Conservation (phyloP, 2,329 filamentous ascomycete genomes). For the Cyclaneusma minus region DNA sequence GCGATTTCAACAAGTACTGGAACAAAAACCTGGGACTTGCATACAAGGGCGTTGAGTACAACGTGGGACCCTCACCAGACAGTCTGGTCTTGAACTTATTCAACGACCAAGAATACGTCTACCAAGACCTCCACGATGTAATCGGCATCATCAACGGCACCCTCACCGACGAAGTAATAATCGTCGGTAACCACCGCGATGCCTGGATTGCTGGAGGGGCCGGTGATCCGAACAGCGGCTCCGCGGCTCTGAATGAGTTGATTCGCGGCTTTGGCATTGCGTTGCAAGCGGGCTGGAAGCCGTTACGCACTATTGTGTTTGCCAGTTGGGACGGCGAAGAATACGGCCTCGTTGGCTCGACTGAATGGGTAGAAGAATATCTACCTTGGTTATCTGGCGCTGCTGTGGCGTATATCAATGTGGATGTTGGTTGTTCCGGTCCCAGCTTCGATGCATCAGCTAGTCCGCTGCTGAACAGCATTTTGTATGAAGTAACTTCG, state of each 20-base stretch:
- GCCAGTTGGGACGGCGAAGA: constrained; percentile 63
- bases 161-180: constrained; percentile 68
- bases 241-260: constrained; percentile 64
- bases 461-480: constrained; percentile 47
- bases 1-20: constrained; percentile 55
- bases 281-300: constrained; percentile 61
- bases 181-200: constrained; percentile 86
- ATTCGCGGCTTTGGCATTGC: constrained; percentile 61
- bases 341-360: constrained; percentile 66
- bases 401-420: constrained; percentile 62
- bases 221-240: constrained; percentile 70
- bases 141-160: constrained; percentile 87
- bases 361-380: constrained; percentile 78
- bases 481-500: constrained; percentile 38
- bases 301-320: constrained; percentile 80
- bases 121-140: constrained; percentile 75
- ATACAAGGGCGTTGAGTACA: constrained; percentile 53
- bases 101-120: constrained; percentile 72
- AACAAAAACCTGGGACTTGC: constrained; percentile 45
- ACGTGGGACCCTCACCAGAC: constrained; percentile 53
- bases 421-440: constrained; percentile 57
- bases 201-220: constrained; percentile 81
- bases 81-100: constrained; percentile 53
- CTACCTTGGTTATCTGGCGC: constrained; percentile 58
- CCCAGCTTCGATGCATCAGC: constrained; percentile 35